These are phyloP conservation scores for Styphnolobium japonicum DNA, from an alignment of 306 rosid genomes.

Conservation along the genomic window DNA sequence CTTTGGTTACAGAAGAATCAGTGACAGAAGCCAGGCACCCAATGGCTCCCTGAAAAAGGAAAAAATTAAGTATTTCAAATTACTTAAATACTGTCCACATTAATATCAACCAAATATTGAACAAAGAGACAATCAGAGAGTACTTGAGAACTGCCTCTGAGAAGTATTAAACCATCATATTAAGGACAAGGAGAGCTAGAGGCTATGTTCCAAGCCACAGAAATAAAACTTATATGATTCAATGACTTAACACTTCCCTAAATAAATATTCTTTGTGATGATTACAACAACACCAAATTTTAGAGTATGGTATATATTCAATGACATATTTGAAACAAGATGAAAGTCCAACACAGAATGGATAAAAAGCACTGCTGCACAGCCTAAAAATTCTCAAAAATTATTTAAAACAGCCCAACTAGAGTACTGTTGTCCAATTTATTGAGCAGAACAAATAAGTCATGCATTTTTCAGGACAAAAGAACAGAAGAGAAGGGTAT, in stretches of 20 bases:
- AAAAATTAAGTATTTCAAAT: background rate
- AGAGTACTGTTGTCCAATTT: background rate
- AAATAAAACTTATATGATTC: background rate
- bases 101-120: conserved; percentile 9
- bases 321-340: background rate
- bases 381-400: background rate
- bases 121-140: background rate
- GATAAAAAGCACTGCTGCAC: too few species aligned
- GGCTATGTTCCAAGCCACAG: background rate
- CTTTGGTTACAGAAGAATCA: conserved; percentile 64
- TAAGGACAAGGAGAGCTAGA: conserved; percentile 10
- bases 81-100: background rate
- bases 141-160: background rate
- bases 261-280: background rate
- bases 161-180: background rate
- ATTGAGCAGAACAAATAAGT: conserved; percentile 3
- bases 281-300: background rate
- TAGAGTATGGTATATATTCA: background rate
- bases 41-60: conserved; percentile 70
- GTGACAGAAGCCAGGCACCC: conserved; percentile 80
- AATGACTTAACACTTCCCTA: background rate
- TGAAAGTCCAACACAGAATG: background rate
- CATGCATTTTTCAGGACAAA: background rate
- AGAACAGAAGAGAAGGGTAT: background rate
- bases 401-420: background rate